These are phyloP conservation scores for Xylaria sp. DNA, from an alignment of 2,329 filamentous ascomycete species.

Conservation along the genomic window DNA sequence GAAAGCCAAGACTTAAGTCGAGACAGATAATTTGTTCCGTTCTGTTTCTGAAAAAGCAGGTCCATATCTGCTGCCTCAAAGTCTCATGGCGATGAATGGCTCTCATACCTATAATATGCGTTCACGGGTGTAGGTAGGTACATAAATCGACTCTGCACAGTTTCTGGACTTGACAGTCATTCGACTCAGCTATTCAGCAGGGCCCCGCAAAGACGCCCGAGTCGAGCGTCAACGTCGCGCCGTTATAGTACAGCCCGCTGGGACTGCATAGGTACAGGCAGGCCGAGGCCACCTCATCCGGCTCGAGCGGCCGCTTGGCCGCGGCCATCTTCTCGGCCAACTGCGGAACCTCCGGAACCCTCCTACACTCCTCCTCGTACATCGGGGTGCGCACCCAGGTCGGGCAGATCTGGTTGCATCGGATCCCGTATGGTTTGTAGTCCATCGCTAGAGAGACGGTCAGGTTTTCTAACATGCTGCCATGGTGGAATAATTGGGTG, in stretches of 20 bases:
- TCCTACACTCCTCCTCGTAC: conserved; percentile 23
- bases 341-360: conserved; percentile 11
- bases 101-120: too few species aligned
- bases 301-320: conserved; percentile 24
- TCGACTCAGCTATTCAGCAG: too few species aligned
- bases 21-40: too few species aligned
- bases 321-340: conserved; percentile 13
- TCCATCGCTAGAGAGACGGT: conserved; percentile 27
- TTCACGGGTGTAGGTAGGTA: too few species aligned
- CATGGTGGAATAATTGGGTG: background rate
- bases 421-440: conserved; percentile 21
- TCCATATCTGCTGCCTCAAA: too few species aligned
- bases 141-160: too few species aligned
- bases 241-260: conserved; percentile 19
- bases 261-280: conserved; percentile 29
- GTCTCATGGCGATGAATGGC: too few species aligned
- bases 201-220: conserved; percentile 14
- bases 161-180: too few species aligned
- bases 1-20: too few species aligned
- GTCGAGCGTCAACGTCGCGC: conserved; percentile 22
- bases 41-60: too few species aligned
- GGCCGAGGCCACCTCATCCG: conserved; percentile 27
- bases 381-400: conserved; percentile 26
- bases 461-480: too few species aligned
- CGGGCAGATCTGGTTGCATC: conserved; percentile 25